Conservation (phyloP, 2,329 filamentous ascomycete species). For the Fusarium metavorans region DNA sequence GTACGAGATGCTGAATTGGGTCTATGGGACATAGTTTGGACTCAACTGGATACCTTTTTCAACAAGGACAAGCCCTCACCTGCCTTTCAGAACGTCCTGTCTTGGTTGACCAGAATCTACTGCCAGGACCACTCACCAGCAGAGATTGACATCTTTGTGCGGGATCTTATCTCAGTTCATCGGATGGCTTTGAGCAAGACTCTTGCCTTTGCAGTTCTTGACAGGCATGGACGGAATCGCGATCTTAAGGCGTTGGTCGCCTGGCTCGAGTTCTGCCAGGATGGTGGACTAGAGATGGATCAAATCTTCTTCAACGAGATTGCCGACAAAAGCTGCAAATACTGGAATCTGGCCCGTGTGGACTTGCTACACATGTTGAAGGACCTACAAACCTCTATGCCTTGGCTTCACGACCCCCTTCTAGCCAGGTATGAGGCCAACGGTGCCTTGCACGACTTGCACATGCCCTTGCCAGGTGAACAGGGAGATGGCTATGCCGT, state of each 20-base stretch:
- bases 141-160: conserved; percentile 47
- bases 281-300: conserved; percentile 45
- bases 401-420: conserved; percentile 39
- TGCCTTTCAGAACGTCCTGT: conserved; percentile 45
- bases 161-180: conserved; percentile 42
- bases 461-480: conserved; percentile 37
- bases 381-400: conserved; percentile 42
- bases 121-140: conserved; percentile 39
- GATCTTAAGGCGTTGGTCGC: conserved; percentile 43
- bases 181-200: conserved; percentile 43
- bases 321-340: conserved; percentile 47
- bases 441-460: conserved; percentile 35
- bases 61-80: conserved; percentile 23
- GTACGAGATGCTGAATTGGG: conserved; percentile 45
- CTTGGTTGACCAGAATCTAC: conserved; percentile 51
- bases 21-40: conserved; percentile 43
- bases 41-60: conserved; percentile 39
- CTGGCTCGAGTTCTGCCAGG: conserved; percentile 50
- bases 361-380: conserved; percentile 43
- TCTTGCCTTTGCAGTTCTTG: conserved; percentile 48
- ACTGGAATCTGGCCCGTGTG: conserved; percentile 47
- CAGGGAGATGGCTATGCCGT: conserved; percentile 9
- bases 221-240: conserved; percentile 46
- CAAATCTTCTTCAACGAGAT: conserved; percentile 47
- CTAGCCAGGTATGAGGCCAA: conserved; percentile 34